Conservation (phyloP, 169 alveolate genomes). For the Eimeria zaria region DNA sequence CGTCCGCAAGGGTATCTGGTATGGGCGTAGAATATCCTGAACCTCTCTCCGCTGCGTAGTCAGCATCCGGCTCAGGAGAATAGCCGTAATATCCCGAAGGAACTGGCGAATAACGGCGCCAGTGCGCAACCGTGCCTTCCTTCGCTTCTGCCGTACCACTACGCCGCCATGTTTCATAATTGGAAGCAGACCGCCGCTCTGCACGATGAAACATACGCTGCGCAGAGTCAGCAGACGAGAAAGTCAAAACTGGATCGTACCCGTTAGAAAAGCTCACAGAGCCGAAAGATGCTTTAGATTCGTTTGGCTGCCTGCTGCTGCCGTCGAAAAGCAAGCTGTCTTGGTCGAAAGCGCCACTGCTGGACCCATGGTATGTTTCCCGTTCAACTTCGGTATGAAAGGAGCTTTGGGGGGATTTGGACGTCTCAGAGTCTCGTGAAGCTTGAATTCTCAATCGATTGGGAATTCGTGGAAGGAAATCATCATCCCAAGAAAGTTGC, state of each 20-base stretch:
- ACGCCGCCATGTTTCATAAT: slow-evolving; percentile 7
- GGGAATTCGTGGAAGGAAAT: slow-evolving; percentile 7
- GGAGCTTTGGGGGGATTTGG: background rate
- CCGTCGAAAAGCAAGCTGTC: slow-evolving; percentile 7
- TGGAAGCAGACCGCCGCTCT: background rate
- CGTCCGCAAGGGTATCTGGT: background rate
- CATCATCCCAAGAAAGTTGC: slow-evolving; percentile 31
- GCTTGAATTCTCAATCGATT: background rate
- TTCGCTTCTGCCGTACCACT: background rate
- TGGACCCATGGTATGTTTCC: background rate
- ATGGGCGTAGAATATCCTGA: slow-evolving; percentile 7
- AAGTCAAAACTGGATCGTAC: background rate
- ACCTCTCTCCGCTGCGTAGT: slow-evolving; percentile 1
- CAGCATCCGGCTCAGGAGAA: background rate
- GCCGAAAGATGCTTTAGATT: background rate
- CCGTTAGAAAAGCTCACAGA: background rate
- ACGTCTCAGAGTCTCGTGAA: slow-evolving; percentile 3
- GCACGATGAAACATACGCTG: background rate
- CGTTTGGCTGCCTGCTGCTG: background rate
- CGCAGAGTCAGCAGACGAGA: background rate
- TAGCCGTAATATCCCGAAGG: background rate
- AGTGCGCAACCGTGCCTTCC: background rate
- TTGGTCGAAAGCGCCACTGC: background rate
- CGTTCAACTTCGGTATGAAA: background rate
- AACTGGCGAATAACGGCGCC: background rate